phyloP scores from a whole-genome alignment of 192 early-diverging fungal genomes.

The Obelidium mucronatum region DNA sequence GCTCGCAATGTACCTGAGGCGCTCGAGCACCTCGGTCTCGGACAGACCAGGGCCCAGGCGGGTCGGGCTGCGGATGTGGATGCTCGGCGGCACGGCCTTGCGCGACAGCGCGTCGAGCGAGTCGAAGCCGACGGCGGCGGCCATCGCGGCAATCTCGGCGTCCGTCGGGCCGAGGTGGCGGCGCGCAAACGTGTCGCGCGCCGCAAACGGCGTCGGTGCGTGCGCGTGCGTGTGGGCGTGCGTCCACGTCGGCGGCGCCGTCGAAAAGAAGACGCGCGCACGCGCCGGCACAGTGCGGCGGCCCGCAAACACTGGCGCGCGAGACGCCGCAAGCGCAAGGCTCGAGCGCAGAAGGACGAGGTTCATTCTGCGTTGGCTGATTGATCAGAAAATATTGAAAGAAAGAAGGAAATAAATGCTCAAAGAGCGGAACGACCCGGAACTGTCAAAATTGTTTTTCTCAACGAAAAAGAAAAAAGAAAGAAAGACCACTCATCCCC shows the following conservation, averaged over 20 bases:
- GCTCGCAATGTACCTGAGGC: constrained; percentile 82
- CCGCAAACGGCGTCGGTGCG: constrained; percentile 38
- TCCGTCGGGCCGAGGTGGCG: constrained; percentile 89
- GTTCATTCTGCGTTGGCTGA: neutral
- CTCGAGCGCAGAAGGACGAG: neutral
- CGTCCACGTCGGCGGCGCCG: neutral
- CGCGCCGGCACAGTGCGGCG: too few species aligned
- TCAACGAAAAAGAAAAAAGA: too few species aligned
- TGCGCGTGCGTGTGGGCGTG: neutral
- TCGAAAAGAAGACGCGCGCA: neutral
- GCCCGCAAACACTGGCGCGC: too few species aligned
- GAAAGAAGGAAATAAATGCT: neutral
- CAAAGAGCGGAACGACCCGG: too few species aligned
- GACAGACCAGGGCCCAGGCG: constrained; percentile 76
- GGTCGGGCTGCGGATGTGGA: constrained; percentile 76
- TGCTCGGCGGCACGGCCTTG: constrained; percentile 83
- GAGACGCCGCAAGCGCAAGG: too few species aligned
- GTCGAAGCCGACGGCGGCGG: constrained; percentile 77
- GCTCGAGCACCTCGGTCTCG: constrained; percentile 87
- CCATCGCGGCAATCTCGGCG: constrained; percentile 82
- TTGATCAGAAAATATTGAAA: neutral
- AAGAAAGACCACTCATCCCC: too few species aligned
- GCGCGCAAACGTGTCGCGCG: constrained; percentile 58
- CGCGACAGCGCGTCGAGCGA: constrained; percentile 82
- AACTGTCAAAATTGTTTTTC: too few species aligned